A percentile compares a stretch with the other conserved stretches of the same genome.
Conservation (phyloP, 805 yeast genomes). For the Gaillardinia entomophila region DNA sequence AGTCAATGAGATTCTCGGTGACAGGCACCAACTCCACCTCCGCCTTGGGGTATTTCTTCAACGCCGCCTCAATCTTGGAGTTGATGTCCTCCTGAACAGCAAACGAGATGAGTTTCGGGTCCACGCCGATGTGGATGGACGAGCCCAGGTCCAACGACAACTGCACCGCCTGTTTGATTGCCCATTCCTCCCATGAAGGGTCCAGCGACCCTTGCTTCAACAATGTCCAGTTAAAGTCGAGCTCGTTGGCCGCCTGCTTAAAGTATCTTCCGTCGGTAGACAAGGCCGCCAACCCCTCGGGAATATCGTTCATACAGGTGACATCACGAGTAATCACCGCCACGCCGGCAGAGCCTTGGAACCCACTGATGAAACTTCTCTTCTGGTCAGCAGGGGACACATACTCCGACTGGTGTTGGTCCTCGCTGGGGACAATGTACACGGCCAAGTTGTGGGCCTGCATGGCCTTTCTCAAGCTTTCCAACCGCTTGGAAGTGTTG, state of each 20-base stretch:
- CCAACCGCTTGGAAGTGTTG: constrained; percentile 40
- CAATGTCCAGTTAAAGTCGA: constrained; percentile 56
- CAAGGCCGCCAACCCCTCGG: constrained; percentile 52
- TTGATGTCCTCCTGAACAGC: constrained; percentile 25
- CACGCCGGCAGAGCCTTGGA: constrained; percentile 57
- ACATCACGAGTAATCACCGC: constrained; percentile 54
- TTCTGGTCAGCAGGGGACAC: constrained; percentile 50
- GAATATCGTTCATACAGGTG: constrained; percentile 42
- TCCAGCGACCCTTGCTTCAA: constrained; percentile 47
- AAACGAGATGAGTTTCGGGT: constrained; percentile 44
- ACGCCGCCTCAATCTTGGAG: constrained; percentile 21
- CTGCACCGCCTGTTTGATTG: constrained; percentile 45
- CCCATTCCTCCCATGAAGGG: constrained; percentile 57
- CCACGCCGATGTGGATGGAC: constrained; percentile 37
- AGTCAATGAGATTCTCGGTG: constrained; percentile 64
- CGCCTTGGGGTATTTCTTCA: constrained; percentile 14
- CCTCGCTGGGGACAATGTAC: constrained; percentile 58
- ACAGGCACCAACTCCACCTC: constrained; percentile 40
- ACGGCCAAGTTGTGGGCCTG: constrained; percentile 39
- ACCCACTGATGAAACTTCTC: constrained; percentile 53
- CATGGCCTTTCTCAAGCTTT: constrained; percentile 32
- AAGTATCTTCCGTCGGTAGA: constrained; percentile 61
- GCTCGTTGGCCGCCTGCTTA: constrained; percentile 51
- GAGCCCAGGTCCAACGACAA: constrained; percentile 42
- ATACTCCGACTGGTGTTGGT: constrained; percentile 61